Conservation (phyloP, 305 asterid species). For the Lippia alba region DNA sequence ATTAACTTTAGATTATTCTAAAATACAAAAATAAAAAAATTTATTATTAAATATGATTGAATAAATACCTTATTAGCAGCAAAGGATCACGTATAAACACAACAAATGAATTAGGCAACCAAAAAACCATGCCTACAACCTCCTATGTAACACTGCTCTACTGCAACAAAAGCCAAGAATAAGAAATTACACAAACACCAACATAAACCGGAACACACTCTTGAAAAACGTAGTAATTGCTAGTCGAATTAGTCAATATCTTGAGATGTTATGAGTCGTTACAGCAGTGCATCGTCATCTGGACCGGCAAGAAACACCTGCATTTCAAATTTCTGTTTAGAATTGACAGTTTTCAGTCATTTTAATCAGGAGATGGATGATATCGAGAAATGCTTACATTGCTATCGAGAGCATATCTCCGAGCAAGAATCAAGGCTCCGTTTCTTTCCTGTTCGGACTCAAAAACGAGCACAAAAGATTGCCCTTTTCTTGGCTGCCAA, state of each 20-base stretch:
- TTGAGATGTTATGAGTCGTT: conserved; percentile 24
- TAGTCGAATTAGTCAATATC: conserved; percentile 26
- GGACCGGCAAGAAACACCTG: conserved; percentile 99
- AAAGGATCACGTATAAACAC: conserved; percentile 35
- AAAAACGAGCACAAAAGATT: conserved; percentile 82
- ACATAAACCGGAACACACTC: conserved; percentile 38
- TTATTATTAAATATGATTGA: too few species aligned
- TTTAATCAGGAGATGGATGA: not conserved
- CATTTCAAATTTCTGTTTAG: conserved; percentile 26
- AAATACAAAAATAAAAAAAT: too few species aligned
- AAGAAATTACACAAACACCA: conserved; percentile 26
- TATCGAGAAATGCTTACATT: conserved; percentile 60
- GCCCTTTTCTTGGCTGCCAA: conserved; percentile 95
- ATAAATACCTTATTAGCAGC: not conserved
- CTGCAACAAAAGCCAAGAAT: conserved; percentile 35
- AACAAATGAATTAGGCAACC: conserved; percentile 54
- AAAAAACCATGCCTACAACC: conserved; percentile 56
- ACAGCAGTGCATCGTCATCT: conserved; percentile 78
- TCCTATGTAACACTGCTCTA: conserved; percentile 14
- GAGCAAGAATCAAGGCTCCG: conserved; percentile 71
- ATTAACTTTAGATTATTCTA: too few species aligned
- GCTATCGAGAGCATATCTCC: conserved; percentile 87
- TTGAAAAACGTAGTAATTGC: conserved; percentile 26
- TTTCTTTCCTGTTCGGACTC: conserved; percentile 89
- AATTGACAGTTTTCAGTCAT: not conserved